phyloP scores from a whole-genome alignment of 441 rosid genomes.

The Codiaeum variegatum region DNA sequence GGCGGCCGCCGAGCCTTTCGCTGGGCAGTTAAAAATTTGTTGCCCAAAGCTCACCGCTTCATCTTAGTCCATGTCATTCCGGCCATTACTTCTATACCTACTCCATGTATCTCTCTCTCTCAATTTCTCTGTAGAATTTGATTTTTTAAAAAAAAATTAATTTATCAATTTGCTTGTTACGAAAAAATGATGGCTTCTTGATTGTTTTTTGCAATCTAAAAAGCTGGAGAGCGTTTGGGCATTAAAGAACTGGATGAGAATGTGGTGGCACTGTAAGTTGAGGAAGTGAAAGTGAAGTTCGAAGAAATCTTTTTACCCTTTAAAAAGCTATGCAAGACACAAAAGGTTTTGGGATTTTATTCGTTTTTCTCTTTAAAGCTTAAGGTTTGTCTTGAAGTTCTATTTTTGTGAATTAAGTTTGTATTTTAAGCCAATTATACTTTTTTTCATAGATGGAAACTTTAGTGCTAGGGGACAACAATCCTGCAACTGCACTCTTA shows the following conservation, averaged over 20 bases:
- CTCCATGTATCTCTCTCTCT: conserved; percentile 52
- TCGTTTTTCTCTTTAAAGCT: background rate
- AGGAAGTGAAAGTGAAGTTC: conserved; percentile 50
- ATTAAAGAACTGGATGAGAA: conserved; percentile 60
- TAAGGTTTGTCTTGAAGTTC: background rate
- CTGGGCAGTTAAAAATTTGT: conserved; percentile 70
- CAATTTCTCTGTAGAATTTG: background rate
- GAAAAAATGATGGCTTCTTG: background rate
- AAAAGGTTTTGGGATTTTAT: conserved; percentile 18
- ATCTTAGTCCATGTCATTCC: conserved; percentile 70
- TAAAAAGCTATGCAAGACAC: conserved; percentile 47
- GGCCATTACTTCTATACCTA: conserved; percentile 54
- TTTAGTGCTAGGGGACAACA: conserved; percentile 56
- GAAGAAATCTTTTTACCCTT: conserved; percentile 51
- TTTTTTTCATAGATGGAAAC: conserved; percentile 51
- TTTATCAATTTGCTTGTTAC: background rate
- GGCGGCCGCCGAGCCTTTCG: conserved; percentile 76
- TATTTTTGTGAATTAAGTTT: background rate
- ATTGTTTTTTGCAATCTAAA: background rate
- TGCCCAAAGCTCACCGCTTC: conserved; percentile 46
- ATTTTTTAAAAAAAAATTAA: background rate
- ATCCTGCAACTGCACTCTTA: conserved; percentile 65
- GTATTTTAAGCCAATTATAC: background rate
- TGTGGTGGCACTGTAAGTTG: conserved; percentile 57
- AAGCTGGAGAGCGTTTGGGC: conserved; percentile 60